A percentile compares a stretch with the other conserved stretches of the same genome.
phyloP scores from a whole-genome alignment of 2,329 filamentous ascomycete genomes.

The Aspergillus puulaauensis region DNA sequence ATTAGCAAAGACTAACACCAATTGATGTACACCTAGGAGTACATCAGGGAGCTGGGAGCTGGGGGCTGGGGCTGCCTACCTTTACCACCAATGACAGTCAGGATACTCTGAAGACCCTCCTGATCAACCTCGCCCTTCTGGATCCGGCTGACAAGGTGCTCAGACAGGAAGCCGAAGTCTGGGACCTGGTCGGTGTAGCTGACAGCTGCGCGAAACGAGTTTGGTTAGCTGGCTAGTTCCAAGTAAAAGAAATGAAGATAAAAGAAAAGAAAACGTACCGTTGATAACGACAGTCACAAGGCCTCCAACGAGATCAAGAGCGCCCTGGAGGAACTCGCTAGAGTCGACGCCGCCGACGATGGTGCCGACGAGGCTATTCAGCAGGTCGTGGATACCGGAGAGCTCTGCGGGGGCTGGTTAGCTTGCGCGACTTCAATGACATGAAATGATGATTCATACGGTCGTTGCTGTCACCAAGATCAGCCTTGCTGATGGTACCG shows the following conservation, averaged over 20 bases:
- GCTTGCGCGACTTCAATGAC: neutral
- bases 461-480: neutral
- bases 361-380: neutral
- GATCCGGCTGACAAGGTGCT: constrained; percentile 13
- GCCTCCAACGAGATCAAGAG: constrained; percentile 1
- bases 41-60: no score
- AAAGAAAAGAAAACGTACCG: constrained; percentile 15
- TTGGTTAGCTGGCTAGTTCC: neutral
- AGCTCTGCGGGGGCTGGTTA: constrained; percentile 1
- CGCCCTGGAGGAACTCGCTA: constrained; percentile 7
- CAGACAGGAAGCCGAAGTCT: constrained; percentile 17
- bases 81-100: constrained; percentile 7
- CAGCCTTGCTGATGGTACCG: neutral
- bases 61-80: no score
- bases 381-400: neutral
- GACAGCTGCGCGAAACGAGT: constrained; percentile 3
- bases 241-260: neutral
- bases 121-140: constrained; percentile 16
- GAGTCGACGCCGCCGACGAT: constrained; percentile 5
- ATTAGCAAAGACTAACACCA: neutral
- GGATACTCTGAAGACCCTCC: constrained; percentile 13
- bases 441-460: neutral
- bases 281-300: constrained; percentile 17
- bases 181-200: constrained; percentile 5
- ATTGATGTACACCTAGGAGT: no score